Evolutionary conservation across 768 basidiomycete genomes (phyloP).

Genomic region (Cantharellus anzutake): DNA sequence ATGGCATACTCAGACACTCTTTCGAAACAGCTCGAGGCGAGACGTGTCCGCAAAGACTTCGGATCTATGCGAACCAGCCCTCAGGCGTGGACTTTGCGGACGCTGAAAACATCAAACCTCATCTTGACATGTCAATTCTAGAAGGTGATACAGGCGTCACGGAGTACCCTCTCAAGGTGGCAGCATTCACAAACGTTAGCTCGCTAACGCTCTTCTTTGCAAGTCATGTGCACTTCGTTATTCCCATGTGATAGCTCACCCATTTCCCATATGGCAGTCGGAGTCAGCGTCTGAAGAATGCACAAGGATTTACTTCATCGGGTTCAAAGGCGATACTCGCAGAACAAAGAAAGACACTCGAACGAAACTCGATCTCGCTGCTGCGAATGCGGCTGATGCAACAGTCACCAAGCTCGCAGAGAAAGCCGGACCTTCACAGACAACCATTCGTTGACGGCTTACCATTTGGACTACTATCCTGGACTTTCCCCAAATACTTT

Average conservation of each 20-base stretch:
- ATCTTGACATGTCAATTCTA: constrained; percentile 47
- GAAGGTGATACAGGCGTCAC: constrained; percentile 50
- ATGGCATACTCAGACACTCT: neutral
- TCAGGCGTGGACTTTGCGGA: constrained; percentile 64
- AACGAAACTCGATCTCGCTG: constrained; percentile 51
- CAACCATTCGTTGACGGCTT: constrained; percentile 14
- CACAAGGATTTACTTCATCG: constrained; percentile 57
- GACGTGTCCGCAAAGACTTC: constrained; percentile 49
- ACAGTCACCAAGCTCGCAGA: constrained; percentile 17
- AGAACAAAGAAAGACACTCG: constrained; percentile 36
- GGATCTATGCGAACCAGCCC: constrained; percentile 54
- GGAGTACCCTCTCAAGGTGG: constrained; percentile 61
- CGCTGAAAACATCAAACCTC: constrained; percentile 46
- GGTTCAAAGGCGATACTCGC: constrained; percentile 60
- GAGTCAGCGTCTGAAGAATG: constrained; percentile 20
- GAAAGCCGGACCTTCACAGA: constrained; percentile 17
- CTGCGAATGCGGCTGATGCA: constrained; percentile 65
- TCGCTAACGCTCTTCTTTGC: constrained; percentile 67
- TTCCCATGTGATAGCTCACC: constrained; percentile 37
- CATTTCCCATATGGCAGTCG: constrained; percentile 5
- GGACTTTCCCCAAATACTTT: no score
- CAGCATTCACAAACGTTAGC: constrained; percentile 58
- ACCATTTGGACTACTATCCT: neutral
- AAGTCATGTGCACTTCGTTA: constrained; percentile 17
- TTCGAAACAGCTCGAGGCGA: constrained; percentile 48